Evolutionary conservation across 371 early-diverging fungal species (phyloP).

Genomic region (Parasitella parasitica): DNA sequence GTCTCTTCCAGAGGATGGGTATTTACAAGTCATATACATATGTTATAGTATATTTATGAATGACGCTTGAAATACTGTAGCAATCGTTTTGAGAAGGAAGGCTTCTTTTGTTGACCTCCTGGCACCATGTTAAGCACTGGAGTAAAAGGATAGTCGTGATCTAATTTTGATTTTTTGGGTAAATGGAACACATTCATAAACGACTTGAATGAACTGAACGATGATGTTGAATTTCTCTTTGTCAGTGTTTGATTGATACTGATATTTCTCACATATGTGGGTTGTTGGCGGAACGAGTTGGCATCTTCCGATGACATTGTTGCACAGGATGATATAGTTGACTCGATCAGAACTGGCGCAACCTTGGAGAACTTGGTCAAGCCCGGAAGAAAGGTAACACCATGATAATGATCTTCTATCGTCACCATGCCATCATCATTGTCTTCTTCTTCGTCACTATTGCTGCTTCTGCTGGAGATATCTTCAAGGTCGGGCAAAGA

Average conservation of each 20-base stretch:
- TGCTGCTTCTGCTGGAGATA: background rate
- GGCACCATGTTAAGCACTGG: background rate
- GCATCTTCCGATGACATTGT: background rate
- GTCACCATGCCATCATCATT: background rate
- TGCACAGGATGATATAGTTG: conserved; percentile 4
- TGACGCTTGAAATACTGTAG: conserved; percentile 3
- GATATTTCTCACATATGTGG: background rate
- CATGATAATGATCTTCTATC: background rate
- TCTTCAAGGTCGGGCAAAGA: conserved; percentile 10
- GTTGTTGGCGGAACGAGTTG: conserved; percentile 1
- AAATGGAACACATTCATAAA: conserved; percentile 5
- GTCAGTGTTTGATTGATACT: background rate
- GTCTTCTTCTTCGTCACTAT: conserved; percentile 4
- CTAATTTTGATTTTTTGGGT: conserved; percentile 1
- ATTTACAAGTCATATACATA: background rate
- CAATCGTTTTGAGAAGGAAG: background rate
- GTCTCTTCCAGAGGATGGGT: background rate
- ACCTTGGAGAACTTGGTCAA: background rate
- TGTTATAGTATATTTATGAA: background rate
- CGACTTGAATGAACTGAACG: conserved; percentile 10
- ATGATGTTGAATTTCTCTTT: conserved; percentile 13
- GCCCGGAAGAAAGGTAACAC: background rate
- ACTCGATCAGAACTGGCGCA: conserved; percentile 2
- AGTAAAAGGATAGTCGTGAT: background rate
- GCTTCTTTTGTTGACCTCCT: background rate